Conservation (phyloP, 73 alveolate genomes). For the Tetrahymena borealis region DNA sequence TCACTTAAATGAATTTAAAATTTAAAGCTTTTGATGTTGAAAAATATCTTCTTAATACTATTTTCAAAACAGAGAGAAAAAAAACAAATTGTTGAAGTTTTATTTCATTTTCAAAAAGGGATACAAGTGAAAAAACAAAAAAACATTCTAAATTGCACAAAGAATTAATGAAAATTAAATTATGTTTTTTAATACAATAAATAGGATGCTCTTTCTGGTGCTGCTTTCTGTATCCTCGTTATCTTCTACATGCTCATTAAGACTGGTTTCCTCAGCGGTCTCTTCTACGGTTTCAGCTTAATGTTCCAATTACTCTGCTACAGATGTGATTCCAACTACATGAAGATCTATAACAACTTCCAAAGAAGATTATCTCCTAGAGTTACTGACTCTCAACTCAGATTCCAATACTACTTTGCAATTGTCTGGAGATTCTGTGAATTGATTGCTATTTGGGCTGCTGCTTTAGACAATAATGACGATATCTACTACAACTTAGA, state of each 20-base stretch:
- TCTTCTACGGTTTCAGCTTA: neutral
- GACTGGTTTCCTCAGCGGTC: constrained; percentile 1
- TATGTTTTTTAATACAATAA: neutral
- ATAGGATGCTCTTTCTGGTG: neutral
- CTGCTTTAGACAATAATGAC: neutral
- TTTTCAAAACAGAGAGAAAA: too few species aligned
- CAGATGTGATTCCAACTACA: neutral
- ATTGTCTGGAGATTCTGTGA: neutral
- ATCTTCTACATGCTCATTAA: neutral
- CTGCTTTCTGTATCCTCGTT: neutral
- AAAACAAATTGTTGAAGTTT: too few species aligned
- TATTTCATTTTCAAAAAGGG: neutral
- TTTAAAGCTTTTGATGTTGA: too few species aligned
- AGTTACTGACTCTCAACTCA: neutral
- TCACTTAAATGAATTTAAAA: too few species aligned
- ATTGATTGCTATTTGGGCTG: neutral
- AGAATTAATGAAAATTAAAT: too few species aligned
- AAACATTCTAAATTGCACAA: too few species aligned
- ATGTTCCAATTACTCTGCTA: neutral
- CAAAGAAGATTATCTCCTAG: neutral
- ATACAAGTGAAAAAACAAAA: too few species aligned
- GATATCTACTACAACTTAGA: neutral
- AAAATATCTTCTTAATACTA: too few species aligned
- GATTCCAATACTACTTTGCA: neutral
- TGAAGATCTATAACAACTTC: neutral